Conservation (phyloP, 208 protist genomes). For the Naegleria gruberi region DNA sequence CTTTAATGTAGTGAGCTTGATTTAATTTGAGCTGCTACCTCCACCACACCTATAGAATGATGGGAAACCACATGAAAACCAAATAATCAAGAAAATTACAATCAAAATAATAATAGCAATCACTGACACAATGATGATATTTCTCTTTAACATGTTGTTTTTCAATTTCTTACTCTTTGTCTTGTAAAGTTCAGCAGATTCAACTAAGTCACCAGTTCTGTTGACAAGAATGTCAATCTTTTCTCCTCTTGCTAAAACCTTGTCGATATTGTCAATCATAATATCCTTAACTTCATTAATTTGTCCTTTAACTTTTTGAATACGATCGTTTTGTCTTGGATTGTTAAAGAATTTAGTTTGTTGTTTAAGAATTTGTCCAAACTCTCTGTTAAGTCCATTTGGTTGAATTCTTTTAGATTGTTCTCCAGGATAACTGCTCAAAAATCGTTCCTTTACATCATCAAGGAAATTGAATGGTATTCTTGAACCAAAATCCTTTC, state of each 20-base stretch:
- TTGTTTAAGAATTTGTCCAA: background rate
- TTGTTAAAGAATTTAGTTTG: slow-evolving; percentile 8
- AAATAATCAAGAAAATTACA: background rate
- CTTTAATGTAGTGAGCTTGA: no score
- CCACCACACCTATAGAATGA: background rate
- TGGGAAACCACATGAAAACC: slow-evolving; percentile 3
- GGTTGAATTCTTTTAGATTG: background rate
- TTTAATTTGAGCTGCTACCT: no score
- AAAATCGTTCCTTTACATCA: background rate
- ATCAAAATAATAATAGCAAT: background rate
- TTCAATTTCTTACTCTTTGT: slow-evolving; percentile 15
- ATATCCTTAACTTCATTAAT: background rate
- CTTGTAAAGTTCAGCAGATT: background rate
- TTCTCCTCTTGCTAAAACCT: slow-evolving; percentile 13
- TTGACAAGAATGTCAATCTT: slow-evolving; percentile 9
- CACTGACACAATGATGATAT: background rate
- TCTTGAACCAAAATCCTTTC: background rate
- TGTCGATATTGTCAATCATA: slow-evolving; percentile 18
- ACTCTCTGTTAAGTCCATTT: background rate
- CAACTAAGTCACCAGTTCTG: background rate
- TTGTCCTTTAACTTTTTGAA: background rate
- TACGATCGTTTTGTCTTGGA: background rate
- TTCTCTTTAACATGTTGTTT: background rate
- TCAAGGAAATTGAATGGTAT: slow-evolving; percentile 15
- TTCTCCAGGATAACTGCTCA: background rate